phyloP scores from a whole-genome alignment of 2,329 filamentous ascomycete genomes.

The Colletotrichum tofieldiae region DNA sequence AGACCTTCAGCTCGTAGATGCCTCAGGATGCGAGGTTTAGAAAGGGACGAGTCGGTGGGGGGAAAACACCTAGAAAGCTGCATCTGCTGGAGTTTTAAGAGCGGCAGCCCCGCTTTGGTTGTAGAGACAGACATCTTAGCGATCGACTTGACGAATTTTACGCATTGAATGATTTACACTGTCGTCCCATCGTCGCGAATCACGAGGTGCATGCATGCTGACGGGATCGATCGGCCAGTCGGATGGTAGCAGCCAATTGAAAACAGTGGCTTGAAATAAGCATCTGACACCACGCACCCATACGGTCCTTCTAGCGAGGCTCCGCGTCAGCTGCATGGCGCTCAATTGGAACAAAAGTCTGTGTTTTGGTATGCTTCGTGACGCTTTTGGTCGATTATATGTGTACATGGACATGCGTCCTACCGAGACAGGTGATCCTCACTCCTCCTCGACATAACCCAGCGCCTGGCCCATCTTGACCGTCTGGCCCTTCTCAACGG shows the following conservation, averaged over 20 bases:
- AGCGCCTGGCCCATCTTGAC: constrained; percentile 92
- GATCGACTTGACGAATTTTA: constrained; percentile 36
- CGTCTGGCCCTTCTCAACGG: constrained; percentile 87
- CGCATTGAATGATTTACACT: constrained; percentile 31
- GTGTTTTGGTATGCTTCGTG: neutral
- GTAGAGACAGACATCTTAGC: constrained; percentile 17
- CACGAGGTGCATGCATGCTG: neutral
- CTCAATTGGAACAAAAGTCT: neutral
- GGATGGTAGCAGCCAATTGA: neutral
- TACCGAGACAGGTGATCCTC: constrained; percentile 24
- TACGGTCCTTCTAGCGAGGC: neutral
- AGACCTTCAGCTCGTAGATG: constrained; percentile 71
- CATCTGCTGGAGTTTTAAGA: constrained; percentile 29
- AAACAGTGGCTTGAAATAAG: constrained; percentile 17
- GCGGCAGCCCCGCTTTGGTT: neutral
- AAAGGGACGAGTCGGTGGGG: neutral
- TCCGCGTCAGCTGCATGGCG: neutral
- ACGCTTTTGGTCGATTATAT: constrained; percentile 12
- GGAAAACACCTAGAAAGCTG: constrained; percentile 9
- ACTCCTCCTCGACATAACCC: constrained; percentile 77
- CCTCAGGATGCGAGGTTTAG: neutral
- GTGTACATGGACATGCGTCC: constrained; percentile 21
- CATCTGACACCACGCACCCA: constrained; percentile 9
- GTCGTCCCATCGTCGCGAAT: neutral
- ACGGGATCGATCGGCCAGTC: constrained; percentile 1